Conservation (phyloP, 257 asterid species). For the Gentiana macrophylla region DNA sequence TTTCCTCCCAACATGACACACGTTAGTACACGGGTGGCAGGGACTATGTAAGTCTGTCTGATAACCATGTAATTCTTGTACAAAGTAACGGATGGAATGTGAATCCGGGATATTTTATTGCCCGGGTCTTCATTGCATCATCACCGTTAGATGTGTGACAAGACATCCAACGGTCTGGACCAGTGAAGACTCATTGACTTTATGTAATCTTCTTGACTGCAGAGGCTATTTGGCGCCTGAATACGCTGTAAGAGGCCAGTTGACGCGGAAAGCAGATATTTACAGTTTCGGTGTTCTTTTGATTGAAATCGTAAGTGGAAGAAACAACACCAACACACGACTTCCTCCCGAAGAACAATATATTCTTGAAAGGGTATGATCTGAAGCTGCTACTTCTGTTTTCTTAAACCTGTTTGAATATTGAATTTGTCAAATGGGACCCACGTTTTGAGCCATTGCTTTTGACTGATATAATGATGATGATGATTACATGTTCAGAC, state of each 20-base stretch:
- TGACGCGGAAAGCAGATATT: conserved; percentile 74
- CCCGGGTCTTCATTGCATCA: no score
- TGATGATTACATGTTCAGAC: conserved; percentile 27
- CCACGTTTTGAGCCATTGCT: no score
- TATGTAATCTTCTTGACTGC: conserved; percentile 12
- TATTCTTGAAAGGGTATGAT: conserved; percentile 85
- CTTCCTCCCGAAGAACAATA: conserved; percentile 73
- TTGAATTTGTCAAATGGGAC: no score
- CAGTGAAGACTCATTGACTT: no score
- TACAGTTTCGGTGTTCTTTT: conserved; percentile 95
- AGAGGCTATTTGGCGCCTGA: conserved; percentile 99
- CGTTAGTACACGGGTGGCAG: conserved; percentile 93
- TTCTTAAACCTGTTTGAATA: not conserved
- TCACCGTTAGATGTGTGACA: no score
- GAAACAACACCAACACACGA: conserved; percentile 75
- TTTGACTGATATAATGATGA: no score
- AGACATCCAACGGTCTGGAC: no score
- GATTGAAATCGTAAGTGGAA: conserved; percentile 85
- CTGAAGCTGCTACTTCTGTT: not conserved
- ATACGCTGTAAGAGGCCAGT: conserved; percentile 82
- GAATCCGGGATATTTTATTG: not conserved
- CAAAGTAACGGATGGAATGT: not conserved
- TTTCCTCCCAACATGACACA: conserved; percentile 78
- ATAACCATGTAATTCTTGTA: conserved; percentile 2
- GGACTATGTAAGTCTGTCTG: conserved; percentile 67